These are phyloP conservation scores for Fusarium foetens DNA, from an alignment of 2,329 filamentous ascomycete genomes.

Conservation along the genomic window DNA sequence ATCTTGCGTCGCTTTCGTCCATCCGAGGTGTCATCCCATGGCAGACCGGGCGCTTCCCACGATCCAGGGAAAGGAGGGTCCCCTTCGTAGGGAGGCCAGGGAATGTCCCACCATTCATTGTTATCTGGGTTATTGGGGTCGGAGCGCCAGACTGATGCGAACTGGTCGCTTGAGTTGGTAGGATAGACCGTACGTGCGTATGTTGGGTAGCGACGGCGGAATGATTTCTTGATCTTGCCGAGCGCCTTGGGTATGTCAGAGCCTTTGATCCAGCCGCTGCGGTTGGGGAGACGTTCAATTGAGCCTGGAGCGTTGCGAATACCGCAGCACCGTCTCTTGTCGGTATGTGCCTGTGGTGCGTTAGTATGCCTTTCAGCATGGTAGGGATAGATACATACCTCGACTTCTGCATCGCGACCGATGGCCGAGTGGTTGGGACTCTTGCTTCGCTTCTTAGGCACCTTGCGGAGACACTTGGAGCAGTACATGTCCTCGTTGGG, in stretches of 20 bases:
- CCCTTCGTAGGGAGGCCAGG: constrained; percentile 45
- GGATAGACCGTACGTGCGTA: constrained; percentile 48
- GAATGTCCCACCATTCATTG: constrained; percentile 37
- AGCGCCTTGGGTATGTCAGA: constrained; percentile 28
- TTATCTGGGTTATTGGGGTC: constrained; percentile 50
- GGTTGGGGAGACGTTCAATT: constrained; percentile 44
- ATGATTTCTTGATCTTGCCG: constrained; percentile 37
- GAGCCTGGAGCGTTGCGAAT: constrained; percentile 43
- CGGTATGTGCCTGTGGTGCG: constrained; percentile 31
- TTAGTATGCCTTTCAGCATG: not conserved
- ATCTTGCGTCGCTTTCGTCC: not conserved
- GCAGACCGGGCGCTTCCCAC: constrained; percentile 30
- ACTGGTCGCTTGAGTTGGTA: constrained; percentile 17
- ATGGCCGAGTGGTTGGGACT: constrained; percentile 30
- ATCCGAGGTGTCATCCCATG: not conserved
- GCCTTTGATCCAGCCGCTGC: constrained; percentile 47
- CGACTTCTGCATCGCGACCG: constrained; percentile 31
- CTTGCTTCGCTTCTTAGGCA: constrained; percentile 38
- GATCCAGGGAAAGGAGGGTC: constrained; percentile 35
- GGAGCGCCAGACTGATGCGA: constrained; percentile 41
- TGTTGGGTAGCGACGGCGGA: constrained; percentile 39
- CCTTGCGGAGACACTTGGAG: constrained; percentile 47
- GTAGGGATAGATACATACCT: constrained; percentile 15
- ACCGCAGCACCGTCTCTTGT: constrained; percentile 37
- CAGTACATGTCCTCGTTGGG: constrained; percentile 47